Conservation (phyloP, 108 stramenopile species). For the Discostella stelligeroides region DNA sequence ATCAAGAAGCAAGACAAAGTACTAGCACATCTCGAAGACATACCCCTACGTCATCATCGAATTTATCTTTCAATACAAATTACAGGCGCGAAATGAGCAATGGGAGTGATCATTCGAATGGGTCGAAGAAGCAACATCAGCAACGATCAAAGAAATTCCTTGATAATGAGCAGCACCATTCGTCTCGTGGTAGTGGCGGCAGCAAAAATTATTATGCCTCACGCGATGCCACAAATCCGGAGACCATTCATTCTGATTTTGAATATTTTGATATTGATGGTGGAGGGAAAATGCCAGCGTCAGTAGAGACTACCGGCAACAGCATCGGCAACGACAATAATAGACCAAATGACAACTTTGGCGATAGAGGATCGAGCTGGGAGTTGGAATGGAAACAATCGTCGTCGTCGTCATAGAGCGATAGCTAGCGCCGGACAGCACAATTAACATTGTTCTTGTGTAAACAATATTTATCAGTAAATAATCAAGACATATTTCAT, state of each 20-base stretch:
- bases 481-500: too few species aligned
- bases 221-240: too few species aligned
- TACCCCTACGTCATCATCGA: background rate
- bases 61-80: background rate
- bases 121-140: too few species aligned
- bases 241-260: background rate
- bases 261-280: slow-evolving; percentile 11
- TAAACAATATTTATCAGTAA: too few species aligned
- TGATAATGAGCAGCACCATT: too few species aligned
- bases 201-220: too few species aligned
- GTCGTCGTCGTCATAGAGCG: too few species aligned
- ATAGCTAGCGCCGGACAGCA: too few species aligned
- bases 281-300: slow-evolving; percentile 7
- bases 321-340: background rate
- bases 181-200: too few species aligned
- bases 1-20: slow-evolving; percentile 27
- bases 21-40: background rate
- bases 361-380: background rate
- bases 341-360: background rate
- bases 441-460: too few species aligned
- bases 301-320: background rate
- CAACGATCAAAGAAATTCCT: too few species aligned
- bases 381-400: background rate
- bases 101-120: too few species aligned
- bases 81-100: background rate